These are phyloP conservation scores for Aquilaria sinensis DNA, from an alignment of 345 rosid genomes.

Conservation along the genomic window DNA sequence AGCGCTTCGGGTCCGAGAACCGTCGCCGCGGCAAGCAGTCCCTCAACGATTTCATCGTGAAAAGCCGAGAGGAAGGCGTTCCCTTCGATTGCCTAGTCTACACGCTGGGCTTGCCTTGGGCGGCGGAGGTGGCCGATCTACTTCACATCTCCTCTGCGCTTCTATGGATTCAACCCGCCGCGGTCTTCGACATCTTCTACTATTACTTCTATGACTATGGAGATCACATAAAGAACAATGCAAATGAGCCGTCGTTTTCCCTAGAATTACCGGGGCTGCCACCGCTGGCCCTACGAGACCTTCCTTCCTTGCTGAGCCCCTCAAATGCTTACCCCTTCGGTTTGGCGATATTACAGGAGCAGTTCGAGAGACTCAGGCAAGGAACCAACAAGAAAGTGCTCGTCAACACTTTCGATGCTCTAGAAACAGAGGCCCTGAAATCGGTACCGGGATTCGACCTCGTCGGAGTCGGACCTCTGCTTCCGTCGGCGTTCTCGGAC, in stretches of 20 bases:
- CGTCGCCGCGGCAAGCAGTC: conserved; percentile 30
- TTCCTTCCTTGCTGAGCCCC: conserved; percentile 42
- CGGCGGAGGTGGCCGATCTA: conserved; percentile 38
- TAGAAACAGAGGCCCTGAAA: conserved; percentile 43
- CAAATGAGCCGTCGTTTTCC: conserved; percentile 12
- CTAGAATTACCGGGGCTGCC: conserved; percentile 53
- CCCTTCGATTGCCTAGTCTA: conserved; percentile 36
- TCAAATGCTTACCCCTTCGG: conserved; percentile 1
- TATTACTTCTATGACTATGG: conserved; percentile 46
- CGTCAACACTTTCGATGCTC: conserved; percentile 53
- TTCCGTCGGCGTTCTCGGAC: conserved; percentile 31
- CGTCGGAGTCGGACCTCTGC: conserved; percentile 45
- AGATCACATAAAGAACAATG: conserved; percentile 18
- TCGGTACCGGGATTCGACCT: conserved; percentile 22
- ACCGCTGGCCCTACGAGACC: conserved; percentile 27
- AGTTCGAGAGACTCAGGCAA: conserved; percentile 22
- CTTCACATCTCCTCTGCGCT: conserved; percentile 30
- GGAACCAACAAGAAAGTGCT: conserved; percentile 41
- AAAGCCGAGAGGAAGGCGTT: conserved; percentile 7
- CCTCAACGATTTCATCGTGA: conserved; percentile 27
- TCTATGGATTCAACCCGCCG: conserved; percentile 62
- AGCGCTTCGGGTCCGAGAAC: no score
- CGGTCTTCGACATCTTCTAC: conserved; percentile 43
- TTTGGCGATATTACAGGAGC: conserved; percentile 19
- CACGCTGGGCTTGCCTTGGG: conserved; percentile 52